Percentiles rank a stretch among this genome's conserved stretches.
phyloP scores from a whole-genome alignment of 1,139 yeast species.

The Debaryomyces udenii region DNA sequence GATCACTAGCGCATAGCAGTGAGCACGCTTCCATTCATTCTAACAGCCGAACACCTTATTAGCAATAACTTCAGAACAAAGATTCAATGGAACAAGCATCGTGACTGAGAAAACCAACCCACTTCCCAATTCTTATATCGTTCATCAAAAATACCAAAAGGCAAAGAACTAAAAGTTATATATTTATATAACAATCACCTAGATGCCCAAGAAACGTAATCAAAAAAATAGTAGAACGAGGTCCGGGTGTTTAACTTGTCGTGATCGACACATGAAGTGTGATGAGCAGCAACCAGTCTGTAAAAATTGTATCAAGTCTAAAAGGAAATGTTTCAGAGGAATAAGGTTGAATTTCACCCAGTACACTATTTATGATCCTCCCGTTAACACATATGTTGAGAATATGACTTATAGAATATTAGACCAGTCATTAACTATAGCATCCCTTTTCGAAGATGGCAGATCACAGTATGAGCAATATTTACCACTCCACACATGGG shows the following conservation, averaged over 20 bases:
- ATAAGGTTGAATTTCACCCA: conserved; percentile 50
- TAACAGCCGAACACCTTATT: too few relatives aligned
- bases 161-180: background rate
- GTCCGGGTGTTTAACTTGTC: conserved; percentile 51
- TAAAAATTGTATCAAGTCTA: conserved; percentile 46
- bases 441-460: conserved; percentile 42
- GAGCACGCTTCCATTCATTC: too few relatives aligned
- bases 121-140: conserved; percentile 1
- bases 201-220: conserved; percentile 21
- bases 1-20: too few relatives aligned
- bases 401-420: conserved; percentile 25
- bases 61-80: background rate
- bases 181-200: conserved; percentile 1
- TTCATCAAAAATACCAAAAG: background rate
- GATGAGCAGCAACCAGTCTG: conserved; percentile 52
- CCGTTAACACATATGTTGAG: conserved; percentile 15
- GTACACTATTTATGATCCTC: conserved; percentile 45
- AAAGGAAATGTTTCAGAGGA: conserved; percentile 48
- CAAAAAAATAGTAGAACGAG: conserved; percentile 41
- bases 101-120: background rate
- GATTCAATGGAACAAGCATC: conserved; percentile 3
- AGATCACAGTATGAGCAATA: conserved; percentile 35
- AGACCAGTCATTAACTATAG: conserved; percentile 48
- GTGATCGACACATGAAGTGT: conserved; percentile 53
- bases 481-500: conserved; percentile 32